Evolutionary conservation across 768 basidiomycete species (phyloP).

Genomic region (Glaciozyma antarctica): DNA sequence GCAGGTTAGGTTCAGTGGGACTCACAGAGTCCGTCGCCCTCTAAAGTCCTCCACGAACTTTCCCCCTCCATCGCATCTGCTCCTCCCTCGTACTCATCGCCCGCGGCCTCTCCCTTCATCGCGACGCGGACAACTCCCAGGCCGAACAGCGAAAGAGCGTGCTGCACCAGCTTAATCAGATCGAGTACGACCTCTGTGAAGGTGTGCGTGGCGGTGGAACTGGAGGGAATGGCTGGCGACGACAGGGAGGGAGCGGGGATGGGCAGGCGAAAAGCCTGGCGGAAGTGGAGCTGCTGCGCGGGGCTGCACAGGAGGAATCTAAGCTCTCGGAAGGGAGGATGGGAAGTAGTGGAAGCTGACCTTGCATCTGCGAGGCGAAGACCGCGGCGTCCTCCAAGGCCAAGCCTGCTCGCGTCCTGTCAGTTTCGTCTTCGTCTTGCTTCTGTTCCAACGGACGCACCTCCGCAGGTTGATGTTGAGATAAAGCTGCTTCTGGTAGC

Average conservation of each 20-base stretch:
- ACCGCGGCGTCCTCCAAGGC: conserved; percentile 1
- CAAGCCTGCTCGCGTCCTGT: neutral
- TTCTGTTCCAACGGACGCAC: neutral
- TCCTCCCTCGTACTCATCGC: no score
- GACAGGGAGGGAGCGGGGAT: neutral
- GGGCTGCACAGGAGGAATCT: neutral
- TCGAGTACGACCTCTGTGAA: neutral
- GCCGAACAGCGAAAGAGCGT: conserved; percentile 24
- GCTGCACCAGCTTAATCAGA: conserved; percentile 20
- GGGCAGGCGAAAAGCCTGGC: neutral
- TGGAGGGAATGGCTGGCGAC: neutral
- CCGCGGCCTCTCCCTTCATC: neutral
- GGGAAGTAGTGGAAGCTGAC: neutral
- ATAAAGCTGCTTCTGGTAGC: neutral
- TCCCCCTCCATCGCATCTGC: no score
- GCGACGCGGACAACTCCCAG: conserved; percentile 16
- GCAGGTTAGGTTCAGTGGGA: no score
- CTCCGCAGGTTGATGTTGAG: conserved; percentile 6
- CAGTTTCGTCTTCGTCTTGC: neutral
- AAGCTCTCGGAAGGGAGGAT: neutral
- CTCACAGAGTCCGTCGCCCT: neutral
- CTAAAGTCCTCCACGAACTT: neutral
- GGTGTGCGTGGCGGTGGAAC: neutral
- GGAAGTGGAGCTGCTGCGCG: conserved; percentile 9
- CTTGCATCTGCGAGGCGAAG: conserved; percentile 2